Evolutionary conservation across 768 basidiomycete genomes (phyloP), one percentile per base, ranked within the genome.

Genomic region (Leccinellum rugosiceps): DNA sequence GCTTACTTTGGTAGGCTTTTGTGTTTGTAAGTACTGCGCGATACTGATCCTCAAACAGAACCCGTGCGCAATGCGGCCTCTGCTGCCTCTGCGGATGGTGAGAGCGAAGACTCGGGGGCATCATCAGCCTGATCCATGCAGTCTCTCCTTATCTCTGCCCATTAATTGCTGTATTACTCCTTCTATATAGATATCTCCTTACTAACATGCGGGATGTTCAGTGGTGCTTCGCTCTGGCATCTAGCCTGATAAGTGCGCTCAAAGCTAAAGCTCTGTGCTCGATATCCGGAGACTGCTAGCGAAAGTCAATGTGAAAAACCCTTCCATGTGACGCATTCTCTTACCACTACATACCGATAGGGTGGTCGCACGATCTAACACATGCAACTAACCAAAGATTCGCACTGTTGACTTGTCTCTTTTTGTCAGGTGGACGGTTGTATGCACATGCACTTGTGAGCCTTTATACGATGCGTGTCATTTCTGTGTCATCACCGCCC

Each of bases 1-100:
- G 80, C 88, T n/a, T 98, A 97, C 76, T 98, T 98, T 68, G 90
- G 91, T 91, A 65, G 58, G 77, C 63, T 21, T 53, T 50, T 32
- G 41, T 32, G 50, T 23, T 51, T 53, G 53, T 52, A 50, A 14
- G 50, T 62, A 53, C 48, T 60, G 43, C 56, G 25, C 59, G 47
- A 66, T 48, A 62, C 60, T 65, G 58, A 64, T 54, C n/a, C 50
- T 23, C 30, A 48, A 45, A 26, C 59, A 92, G 90, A 90, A 69
- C 87, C 87, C 43, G 83, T 90, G 60, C 81, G 86, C 67, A 82
- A 79, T 52, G 69, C 72, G 13, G 71, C 60, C 8, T 67, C 72
- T 66, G 76, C 74, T 44, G 74, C 77, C 46, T 69, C 75, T 65
- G 78, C 75, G 52, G 83, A 84, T 64, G 84, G 79, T 64, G 87